phyloP scores from a whole-genome alignment of 2,329 filamentous ascomycete species.

The Dactylella cylindrospora region DNA sequence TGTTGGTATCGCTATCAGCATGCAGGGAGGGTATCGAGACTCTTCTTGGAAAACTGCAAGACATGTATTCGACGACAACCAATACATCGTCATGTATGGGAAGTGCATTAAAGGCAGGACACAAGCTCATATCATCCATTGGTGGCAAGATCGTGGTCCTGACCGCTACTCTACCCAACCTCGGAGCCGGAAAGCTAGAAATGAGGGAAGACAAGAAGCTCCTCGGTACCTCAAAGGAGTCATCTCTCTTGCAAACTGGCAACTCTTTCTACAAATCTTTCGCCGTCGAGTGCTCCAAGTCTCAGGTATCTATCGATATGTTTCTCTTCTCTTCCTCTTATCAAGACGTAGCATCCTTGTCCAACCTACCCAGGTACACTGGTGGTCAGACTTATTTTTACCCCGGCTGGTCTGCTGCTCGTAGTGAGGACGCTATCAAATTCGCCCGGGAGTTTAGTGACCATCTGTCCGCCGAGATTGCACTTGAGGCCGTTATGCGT shows the following conservation, averaged over 20 bases:
- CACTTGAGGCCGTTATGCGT: conserved; percentile 89
- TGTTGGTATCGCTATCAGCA: conserved; percentile 85
- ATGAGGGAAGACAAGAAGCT: conserved; percentile 96
- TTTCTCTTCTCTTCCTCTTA: conserved; percentile 95
- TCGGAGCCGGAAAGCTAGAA: conserved; percentile 85
- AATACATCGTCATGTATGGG: conserved; percentile 92
- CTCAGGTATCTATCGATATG: conserved; percentile 98
- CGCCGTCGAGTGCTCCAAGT: conserved; percentile 97
- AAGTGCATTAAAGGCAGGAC: conserved; percentile 84
- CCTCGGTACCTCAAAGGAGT: conserved; percentile 90
- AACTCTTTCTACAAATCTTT: conserved; percentile 99
- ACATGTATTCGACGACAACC: conserved; percentile 96
- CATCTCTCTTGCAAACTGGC: conserved; percentile 78
- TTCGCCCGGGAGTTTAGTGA: conserved; percentile 97
- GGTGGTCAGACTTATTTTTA: conserved; percentile 99
- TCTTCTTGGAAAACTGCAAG: conserved; percentile 85
- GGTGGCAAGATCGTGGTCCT: conserved; percentile 94
- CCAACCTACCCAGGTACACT: conserved; percentile 92
- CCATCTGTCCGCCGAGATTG: conserved; percentile 94
- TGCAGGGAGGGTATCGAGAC: conserved; percentile 86
- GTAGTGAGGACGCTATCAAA: conserved; percentile 94
- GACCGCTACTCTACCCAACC: conserved; percentile 83
- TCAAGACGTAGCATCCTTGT: conserved; percentile 93
- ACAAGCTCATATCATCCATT: conserved; percentile 91
- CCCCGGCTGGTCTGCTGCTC: conserved; percentile 92